A percentile compares a stretch with the other conserved stretches of the same genome.
These are phyloP conservation scores for Apiotrichum gamsii DNA, from an alignment of 1,284 basidiomycete genomes.

Conservation along the genomic window DNA sequence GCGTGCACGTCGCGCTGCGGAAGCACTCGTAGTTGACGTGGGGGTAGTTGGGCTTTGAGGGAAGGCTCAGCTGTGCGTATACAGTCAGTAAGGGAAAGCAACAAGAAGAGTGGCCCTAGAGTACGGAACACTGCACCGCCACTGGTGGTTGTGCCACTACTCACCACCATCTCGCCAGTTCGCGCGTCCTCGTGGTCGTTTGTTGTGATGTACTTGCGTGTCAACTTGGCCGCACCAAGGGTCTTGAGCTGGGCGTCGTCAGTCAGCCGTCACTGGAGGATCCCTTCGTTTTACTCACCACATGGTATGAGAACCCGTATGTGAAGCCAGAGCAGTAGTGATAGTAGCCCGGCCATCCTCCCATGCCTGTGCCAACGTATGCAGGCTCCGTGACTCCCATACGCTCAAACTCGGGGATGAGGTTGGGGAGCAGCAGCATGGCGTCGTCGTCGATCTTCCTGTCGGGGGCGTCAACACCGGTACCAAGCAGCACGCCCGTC, in stretches of 20 bases:
- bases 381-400: conserved; percentile 14
- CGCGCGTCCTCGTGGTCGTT: conserved; percentile 23
- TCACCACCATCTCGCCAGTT: conserved; percentile 28
- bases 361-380: conserved; percentile 24
- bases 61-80: conserved; percentile 2
- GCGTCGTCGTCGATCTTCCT: conserved; percentile 19
- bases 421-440: conserved; percentile 20
- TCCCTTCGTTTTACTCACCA: conserved; percentile 9
- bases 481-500: conserved; percentile 1
- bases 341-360: conserved; percentile 15
- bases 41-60: background rate
- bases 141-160: background rate
- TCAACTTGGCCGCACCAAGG: conserved; percentile 15
- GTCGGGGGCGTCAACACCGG: background rate
- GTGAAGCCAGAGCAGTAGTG: conserved; percentile 24
- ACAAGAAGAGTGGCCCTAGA: no score
- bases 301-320: conserved; percentile 22
- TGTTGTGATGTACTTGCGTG: conserved; percentile 11
- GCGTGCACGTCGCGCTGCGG: conserved; percentile 3
- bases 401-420: conserved; percentile 18
- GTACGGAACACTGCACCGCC: no score
- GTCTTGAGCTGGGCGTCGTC: conserved; percentile 17
- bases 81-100: background rate
- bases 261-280: background rate
- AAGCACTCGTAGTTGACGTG: conserved; percentile 11